Percentiles rank a stretch among this genome's conserved stretches.
phyloP scores from a whole-genome alignment of 495 filamentous ascomycete genomes.

The Aspergillus panamensis region DNA sequence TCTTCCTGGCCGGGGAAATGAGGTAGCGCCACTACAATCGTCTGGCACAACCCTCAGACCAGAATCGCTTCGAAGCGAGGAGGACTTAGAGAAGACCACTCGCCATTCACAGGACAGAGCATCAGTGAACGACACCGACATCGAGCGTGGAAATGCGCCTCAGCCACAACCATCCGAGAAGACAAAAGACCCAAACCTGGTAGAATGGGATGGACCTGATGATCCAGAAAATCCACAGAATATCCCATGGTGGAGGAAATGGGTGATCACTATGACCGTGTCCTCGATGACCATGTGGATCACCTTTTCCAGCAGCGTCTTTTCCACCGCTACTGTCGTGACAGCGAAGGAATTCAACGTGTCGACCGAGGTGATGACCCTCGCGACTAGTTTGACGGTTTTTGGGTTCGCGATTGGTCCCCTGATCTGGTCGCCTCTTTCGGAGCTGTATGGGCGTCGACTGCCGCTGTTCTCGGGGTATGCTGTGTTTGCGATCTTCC shows the following conservation, averaged over 20 bases:
- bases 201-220: conserved; percentile 46
- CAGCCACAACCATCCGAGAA: conserved; percentile 13
- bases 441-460: conserved; percentile 56
- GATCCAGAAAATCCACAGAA: conserved; percentile 74
- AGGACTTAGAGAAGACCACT: conserved; percentile 10
- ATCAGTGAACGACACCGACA: conserved; percentile 11
- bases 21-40: conserved; percentile 6
- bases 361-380: conserved; percentile 50
- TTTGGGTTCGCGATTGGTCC: conserved; percentile 55
- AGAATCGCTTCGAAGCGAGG: conserved; percentile 7
- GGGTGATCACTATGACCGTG: conserved; percentile 63
- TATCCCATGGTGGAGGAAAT: conserved; percentile 60
- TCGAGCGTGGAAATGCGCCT: conserved; percentile 9
- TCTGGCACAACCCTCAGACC: conserved; percentile 18
- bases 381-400: conserved; percentile 56
- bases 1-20: not conserved
- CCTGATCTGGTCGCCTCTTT: conserved; percentile 52
- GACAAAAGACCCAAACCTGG: conserved; percentile 39
- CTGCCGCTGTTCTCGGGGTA: conserved; percentile 55
- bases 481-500: conserved; percentile 55
- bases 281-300: conserved; percentile 56
- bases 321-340: conserved; percentile 51
- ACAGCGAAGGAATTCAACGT: conserved; percentile 51
- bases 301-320: conserved; percentile 58
- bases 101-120: not conserved